phyloP scores from a whole-genome alignment of 768 basidiomycete species.

The Mycena polygramma region DNA sequence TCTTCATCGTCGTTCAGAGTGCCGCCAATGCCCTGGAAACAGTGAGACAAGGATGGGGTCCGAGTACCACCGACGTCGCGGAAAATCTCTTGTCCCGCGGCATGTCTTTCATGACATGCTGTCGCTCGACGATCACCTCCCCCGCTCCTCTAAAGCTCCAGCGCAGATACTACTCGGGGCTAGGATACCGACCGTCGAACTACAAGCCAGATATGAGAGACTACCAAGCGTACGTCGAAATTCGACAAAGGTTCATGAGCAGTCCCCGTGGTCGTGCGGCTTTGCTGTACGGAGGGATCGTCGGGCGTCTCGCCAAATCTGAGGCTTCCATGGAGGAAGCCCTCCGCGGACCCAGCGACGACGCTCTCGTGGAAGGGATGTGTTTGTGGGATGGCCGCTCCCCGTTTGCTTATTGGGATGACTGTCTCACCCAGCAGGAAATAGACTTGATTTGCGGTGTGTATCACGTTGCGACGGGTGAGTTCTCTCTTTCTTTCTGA shows the following conservation, averaged over 20 bases:
- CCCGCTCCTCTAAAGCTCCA: not conserved
- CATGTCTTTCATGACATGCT: not conserved
- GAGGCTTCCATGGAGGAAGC: slow-evolving; percentile 27
- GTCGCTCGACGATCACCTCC: not conserved
- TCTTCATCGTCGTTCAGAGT: not conserved
- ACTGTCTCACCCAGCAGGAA: slow-evolving; percentile 40
- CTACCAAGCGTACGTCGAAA: slow-evolving; percentile 24
- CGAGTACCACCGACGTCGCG: not conserved
- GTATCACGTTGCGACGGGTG: slow-evolving; percentile 40
- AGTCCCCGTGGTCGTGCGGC: slow-evolving; percentile 43
- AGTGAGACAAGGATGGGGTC: not conserved
- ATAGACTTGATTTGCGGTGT: slow-evolving; percentile 41
- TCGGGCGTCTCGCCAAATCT: slow-evolving; percentile 41
- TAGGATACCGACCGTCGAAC: slow-evolving; percentile 9
- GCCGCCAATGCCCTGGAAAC: not conserved
- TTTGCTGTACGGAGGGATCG: slow-evolving; percentile 42
- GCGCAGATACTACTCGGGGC: slow-evolving; percentile 2
- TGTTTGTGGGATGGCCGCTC: slow-evolving; percentile 1
- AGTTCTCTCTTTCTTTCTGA: not conserved
- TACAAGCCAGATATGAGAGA: slow-evolving; percentile 22
- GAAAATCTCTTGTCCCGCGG: not conserved
- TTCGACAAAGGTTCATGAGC: slow-evolving; percentile 13
- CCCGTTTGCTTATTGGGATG: slow-evolving; percentile 37
- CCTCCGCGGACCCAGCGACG: slow-evolving; percentile 37
- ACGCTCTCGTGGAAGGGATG: slow-evolving; percentile 17